phyloP scores from a whole-genome alignment of 2,329 filamentous ascomycete genomes.

The Fusarium virguliforme region DNA sequence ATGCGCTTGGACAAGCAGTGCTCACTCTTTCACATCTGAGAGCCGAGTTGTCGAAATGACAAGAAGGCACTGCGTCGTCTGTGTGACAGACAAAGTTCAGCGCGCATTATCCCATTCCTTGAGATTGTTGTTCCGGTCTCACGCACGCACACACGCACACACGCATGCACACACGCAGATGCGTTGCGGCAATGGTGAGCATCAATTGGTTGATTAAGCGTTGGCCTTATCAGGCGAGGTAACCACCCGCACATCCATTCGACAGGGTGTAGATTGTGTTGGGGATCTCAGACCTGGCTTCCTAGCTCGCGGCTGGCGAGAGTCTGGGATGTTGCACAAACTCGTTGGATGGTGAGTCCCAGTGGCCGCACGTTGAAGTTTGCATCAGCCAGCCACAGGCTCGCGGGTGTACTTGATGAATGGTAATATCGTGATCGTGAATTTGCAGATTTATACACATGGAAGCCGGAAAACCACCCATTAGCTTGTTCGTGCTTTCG shows the following conservation, averaged over 20 bases:
- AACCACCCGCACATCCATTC: neutral
- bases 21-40: constrained; percentile 24
- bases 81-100: constrained; percentile 18
- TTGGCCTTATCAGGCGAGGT: constrained; percentile 1
- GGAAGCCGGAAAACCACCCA: constrained; percentile 26
- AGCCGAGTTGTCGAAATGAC: constrained; percentile 10
- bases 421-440: constrained; percentile 32
- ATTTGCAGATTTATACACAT: constrained; percentile 28
- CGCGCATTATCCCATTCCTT: neutral
- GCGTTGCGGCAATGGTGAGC: constrained; percentile 1
- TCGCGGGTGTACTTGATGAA: constrained; percentile 19
- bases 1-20: constrained; percentile 4
- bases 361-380: neutral
- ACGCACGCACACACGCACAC: neutral
- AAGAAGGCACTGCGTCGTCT: constrained; percentile 10
- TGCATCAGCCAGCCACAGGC: neutral
- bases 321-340: constrained; percentile 31
- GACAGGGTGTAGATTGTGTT: constrained; percentile 9
- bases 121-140: neutral
- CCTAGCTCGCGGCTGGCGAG: constrained; percentile 11
- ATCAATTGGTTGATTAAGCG: neutral
- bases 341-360: constrained; percentile 1
- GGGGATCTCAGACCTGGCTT: constrained; percentile 15
- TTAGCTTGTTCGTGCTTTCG: constrained; percentile 20
- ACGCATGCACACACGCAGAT: constrained; percentile 2